Percentiles rank a stretch among this genome's conserved stretches.
Conservation (phyloP, 2,329 filamentous ascomycete species). For the Chaetomiaceae sp. region DNA sequence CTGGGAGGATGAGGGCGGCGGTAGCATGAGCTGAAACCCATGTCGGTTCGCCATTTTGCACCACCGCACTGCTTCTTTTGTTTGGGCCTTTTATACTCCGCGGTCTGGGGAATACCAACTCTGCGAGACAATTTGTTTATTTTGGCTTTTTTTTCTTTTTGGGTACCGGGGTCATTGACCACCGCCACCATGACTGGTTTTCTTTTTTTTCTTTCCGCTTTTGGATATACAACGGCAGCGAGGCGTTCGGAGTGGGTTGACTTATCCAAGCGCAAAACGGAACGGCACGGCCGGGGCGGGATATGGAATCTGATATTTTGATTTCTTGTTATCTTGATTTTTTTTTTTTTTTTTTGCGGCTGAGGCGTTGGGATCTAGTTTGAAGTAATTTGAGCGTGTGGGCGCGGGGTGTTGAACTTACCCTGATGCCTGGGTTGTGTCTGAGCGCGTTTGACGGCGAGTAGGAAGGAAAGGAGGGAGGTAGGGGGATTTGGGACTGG, state of each 20-base stretch:
- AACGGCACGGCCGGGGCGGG: background rate
- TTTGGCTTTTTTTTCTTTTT: background rate
- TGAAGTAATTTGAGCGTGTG: background rate
- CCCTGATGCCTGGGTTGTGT: too few relatives aligned
- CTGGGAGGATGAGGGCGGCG: constrained; percentile 38
- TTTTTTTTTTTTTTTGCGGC: too few relatives aligned
- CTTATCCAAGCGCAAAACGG: background rate
- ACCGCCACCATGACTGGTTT: background rate
- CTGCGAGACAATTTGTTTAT: background rate
- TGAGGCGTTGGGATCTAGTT: constrained; percentile 4
- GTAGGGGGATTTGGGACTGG: too few relatives aligned
- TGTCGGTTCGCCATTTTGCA: background rate
- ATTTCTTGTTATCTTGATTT: background rate
- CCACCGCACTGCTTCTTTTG: background rate
- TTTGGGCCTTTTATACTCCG: too few relatives aligned
- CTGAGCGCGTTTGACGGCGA: too few relatives aligned
- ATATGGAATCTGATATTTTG: background rate
- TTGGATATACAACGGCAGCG: constrained; percentile 10
- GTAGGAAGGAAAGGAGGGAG: too few relatives aligned
- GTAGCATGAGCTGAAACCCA: background rate
- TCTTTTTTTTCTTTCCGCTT: background rate
- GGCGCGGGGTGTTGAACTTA: too few relatives aligned
- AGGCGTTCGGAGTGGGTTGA: constrained; percentile 9
- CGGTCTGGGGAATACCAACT: too few relatives aligned
- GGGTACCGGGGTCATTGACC: constrained; percentile 1